Evolutionary conservation across 2,329 filamentous ascomycete species (phyloP).

Genomic region (Lecanicillium sp.): DNA sequence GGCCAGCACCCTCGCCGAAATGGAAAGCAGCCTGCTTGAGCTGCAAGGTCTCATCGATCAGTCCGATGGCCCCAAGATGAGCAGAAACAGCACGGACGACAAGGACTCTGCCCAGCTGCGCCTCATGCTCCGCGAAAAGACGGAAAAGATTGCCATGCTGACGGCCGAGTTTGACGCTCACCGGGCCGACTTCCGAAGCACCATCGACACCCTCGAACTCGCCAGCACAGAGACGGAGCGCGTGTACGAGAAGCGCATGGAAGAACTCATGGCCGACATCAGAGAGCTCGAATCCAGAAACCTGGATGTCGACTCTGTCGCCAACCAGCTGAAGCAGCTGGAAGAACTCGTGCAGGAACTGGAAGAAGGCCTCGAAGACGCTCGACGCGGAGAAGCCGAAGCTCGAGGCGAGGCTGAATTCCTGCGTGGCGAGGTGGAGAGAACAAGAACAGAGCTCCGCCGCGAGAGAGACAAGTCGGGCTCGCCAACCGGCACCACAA

Average conservation of each 20-base stretch:
- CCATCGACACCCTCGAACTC: constrained; percentile 92
- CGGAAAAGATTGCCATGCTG: constrained; percentile 89
- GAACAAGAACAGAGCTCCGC: constrained; percentile 79
- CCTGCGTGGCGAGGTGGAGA: constrained; percentile 86
- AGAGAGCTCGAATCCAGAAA: constrained; percentile 75
- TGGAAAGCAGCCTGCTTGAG: constrained; percentile 83
- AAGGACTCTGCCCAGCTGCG: constrained; percentile 73
- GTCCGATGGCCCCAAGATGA: constrained; percentile 35
- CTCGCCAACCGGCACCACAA: constrained; percentile 18
- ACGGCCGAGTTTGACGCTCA: constrained; percentile 94
- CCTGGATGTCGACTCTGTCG: constrained; percentile 87
- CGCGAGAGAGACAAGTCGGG: constrained; percentile 77
- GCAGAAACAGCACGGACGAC: constrained; percentile 51
- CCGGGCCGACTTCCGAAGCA: constrained; percentile 91
- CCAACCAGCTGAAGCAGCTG: constrained; percentile 85
- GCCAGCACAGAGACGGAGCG: constrained; percentile 92
- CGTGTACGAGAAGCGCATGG: constrained; percentile 90
- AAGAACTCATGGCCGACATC: constrained; percentile 77
- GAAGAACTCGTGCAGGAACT: constrained; percentile 95
- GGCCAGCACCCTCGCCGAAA: constrained; percentile 72
- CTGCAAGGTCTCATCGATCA: constrained; percentile 63
- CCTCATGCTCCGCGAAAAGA: constrained; percentile 84
- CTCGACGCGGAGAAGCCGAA: constrained; percentile 87
- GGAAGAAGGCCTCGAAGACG: constrained; percentile 94
- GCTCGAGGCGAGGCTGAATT: constrained; percentile 95